Conservation (phyloP, 495 filamentous ascomycete genomes). For the Aspergillus heteromorphus region DNA sequence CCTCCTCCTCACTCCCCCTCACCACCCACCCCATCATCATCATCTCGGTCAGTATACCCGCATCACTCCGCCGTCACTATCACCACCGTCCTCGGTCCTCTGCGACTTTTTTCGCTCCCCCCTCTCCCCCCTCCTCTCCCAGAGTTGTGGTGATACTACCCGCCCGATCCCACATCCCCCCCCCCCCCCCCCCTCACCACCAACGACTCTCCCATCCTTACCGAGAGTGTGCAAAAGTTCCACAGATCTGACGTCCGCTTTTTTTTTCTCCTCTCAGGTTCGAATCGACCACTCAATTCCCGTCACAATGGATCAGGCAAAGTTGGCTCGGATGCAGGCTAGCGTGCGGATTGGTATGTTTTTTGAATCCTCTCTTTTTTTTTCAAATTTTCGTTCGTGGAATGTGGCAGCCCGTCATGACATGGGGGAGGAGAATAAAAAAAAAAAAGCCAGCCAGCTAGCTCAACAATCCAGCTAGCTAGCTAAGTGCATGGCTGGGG, state of each 20-base stretch:
- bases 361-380: slow-evolving; percentile 9
- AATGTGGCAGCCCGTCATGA: background rate
- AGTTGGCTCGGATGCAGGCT: slow-evolving; percentile 53
- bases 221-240: background rate
- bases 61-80: too few relatives aligned
- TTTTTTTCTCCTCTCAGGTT: slow-evolving; percentile 12
- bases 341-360: slow-evolving; percentile 53
- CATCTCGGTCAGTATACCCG: slow-evolving; percentile 4
- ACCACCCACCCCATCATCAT: slow-evolving; percentile 5
- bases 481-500: too few relatives aligned
- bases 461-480: too few relatives aligned
- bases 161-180: background rate
- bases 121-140: background rate
- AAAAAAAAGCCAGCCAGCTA: background rate
- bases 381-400: slow-evolving; percentile 1
- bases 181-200: background rate
- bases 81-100: background rate
- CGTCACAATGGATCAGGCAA: slow-evolving; percentile 52
- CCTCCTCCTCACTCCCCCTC: slow-evolving; percentile 12
- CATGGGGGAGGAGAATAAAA: background rate
- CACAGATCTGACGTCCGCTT: slow-evolving; percentile 13
- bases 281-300: slow-evolving; percentile 22
- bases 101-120: too few relatives aligned
- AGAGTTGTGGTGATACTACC: background rate
- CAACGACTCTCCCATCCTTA: background rate